These are phyloP conservation scores for Immersiporthe knoxdaviesiana DNA, from an alignment of 2,329 filamentous ascomycete genomes.

Conservation along the genomic window DNA sequence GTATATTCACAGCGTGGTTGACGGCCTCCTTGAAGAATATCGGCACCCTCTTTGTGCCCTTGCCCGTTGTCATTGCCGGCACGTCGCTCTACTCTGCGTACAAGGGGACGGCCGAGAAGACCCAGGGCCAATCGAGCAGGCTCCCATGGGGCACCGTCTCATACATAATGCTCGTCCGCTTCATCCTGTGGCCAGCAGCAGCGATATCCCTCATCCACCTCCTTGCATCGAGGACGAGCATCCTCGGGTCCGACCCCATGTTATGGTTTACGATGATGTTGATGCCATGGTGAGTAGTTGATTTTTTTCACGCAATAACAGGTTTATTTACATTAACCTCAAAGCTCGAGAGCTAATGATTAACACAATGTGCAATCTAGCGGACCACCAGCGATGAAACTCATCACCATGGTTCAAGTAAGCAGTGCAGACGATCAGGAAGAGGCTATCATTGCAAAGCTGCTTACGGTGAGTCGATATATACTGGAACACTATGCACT, in stretches of 20 bases:
- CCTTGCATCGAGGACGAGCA: conserved; percentile 54
- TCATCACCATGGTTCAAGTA: conserved; percentile 50
- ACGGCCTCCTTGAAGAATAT: conserved; percentile 64
- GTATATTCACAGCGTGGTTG: conserved; percentile 69
- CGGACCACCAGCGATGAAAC: conserved; percentile 51
- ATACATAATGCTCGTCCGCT: conserved; percentile 59
- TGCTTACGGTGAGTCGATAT: conserved; percentile 44
- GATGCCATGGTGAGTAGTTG: conserved; percentile 41
- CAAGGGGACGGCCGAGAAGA: conserved; percentile 43
- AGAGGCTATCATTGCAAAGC: conserved; percentile 48
- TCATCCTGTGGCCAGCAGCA: conserved; percentile 62
- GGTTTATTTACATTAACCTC: no score
- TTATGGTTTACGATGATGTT: conserved; percentile 64
- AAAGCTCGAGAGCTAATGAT: background rate
- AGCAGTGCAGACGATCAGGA: conserved; percentile 44
- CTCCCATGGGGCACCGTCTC: conserved; percentile 54
- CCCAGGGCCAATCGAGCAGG: conserved; percentile 35
- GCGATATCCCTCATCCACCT: conserved; percentile 59
- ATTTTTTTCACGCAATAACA: no score
- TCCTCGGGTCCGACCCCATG: conserved; percentile 62
- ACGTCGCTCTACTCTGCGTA: conserved; percentile 64
- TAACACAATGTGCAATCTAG: conserved; percentile 28
- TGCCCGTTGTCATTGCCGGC: conserved; percentile 69
- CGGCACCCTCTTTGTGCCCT: conserved; percentile 64
- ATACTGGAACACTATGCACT: background rate